phyloP scores from a whole-genome alignment of 75 land plant genomes.

The Picea glauca region DNA sequence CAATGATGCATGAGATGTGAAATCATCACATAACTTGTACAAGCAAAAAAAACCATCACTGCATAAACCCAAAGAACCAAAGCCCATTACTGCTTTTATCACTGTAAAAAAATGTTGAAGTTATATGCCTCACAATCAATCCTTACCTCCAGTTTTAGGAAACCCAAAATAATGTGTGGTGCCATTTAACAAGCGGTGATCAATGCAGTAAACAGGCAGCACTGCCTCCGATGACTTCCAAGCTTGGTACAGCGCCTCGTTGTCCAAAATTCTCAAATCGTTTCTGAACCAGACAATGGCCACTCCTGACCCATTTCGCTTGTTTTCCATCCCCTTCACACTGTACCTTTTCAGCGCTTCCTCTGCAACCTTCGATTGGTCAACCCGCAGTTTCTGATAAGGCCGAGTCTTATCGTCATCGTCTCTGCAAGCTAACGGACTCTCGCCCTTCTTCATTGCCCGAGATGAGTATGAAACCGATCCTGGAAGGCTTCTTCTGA shows the following conservation, averaged over 20 bases:
- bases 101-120: neutral
- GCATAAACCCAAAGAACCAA: no score
- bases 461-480: no score
- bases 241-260: constrained; percentile 76
- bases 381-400: no score
- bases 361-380: constrained; percentile 18
- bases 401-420: no score
- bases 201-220: constrained; percentile 90
- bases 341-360: constrained; percentile 36
- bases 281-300: constrained; percentile 93
- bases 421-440: no score
- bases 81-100: no score
- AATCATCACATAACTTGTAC: no score
- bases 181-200: constrained; percentile 73
- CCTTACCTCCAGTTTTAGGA: constrained; percentile 96
- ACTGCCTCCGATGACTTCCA: constrained; percentile 72
- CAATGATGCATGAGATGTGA: neutral
- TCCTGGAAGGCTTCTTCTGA: no score
- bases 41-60: no score
- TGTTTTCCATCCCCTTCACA: constrained; percentile 6
- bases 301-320: constrained; percentile 57
- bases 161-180: constrained; percentile 79
- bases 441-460: no score
- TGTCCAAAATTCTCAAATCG: constrained; percentile 84
- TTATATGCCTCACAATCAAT: neutral